A percentile compares a stretch with the other conserved stretches of the same genome.
phyloP scores from a whole-genome alignment of 2,329 filamentous ascomycete species.

The Hypoxylon sp. region DNA sequence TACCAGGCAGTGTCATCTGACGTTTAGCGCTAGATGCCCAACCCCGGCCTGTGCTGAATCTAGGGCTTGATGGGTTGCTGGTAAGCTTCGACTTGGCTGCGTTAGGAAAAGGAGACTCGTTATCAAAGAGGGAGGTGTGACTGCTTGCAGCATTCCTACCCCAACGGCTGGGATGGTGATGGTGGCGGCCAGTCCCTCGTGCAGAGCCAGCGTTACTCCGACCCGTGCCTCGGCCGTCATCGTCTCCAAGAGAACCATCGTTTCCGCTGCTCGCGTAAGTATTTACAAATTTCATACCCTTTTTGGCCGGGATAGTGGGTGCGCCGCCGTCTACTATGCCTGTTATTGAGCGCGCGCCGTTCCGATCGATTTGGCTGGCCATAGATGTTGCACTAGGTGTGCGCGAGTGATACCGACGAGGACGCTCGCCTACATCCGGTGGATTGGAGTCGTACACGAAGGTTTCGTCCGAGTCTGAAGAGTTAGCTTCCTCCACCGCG shows the following conservation, averaged over 20 bases:
- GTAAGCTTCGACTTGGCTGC: slow-evolving; percentile 74
- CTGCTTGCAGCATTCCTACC: slow-evolving; percentile 77
- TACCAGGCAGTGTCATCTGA: slow-evolving; percentile 72
- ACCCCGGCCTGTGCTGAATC: slow-evolving; percentile 57
- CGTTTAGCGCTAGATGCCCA: slow-evolving; percentile 61
- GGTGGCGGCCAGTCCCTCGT: slow-evolving; percentile 78
- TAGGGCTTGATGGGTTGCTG: slow-evolving; percentile 78
- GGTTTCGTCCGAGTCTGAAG: slow-evolving; percentile 97
- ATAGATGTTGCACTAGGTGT: slow-evolving; percentile 94
- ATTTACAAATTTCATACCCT: slow-evolving; percentile 96
- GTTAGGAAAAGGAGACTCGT: slow-evolving; percentile 83
- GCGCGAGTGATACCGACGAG: slow-evolving; percentile 88
- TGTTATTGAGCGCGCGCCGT: slow-evolving; percentile 74
- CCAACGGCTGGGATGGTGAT: slow-evolving; percentile 82
- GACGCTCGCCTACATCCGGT: slow-evolving; percentile 74
- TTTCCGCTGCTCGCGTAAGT: slow-evolving; percentile 75
- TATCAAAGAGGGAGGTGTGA: slow-evolving; percentile 81
- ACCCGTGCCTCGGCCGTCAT: slow-evolving; percentile 74
- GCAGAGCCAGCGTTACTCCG: slow-evolving; percentile 74
- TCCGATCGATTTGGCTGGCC: slow-evolving; percentile 77
- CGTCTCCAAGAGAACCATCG: slow-evolving; percentile 72
- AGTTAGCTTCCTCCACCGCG: slow-evolving; percentile 95
- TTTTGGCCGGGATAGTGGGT: slow-evolving; percentile 75
- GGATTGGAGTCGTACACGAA: slow-evolving; percentile 99
- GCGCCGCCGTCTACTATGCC: slow-evolving; percentile 73